phyloP scores from a whole-genome alignment of 2,329 filamentous ascomycete genomes.

The Zalaria sp. region DNA sequence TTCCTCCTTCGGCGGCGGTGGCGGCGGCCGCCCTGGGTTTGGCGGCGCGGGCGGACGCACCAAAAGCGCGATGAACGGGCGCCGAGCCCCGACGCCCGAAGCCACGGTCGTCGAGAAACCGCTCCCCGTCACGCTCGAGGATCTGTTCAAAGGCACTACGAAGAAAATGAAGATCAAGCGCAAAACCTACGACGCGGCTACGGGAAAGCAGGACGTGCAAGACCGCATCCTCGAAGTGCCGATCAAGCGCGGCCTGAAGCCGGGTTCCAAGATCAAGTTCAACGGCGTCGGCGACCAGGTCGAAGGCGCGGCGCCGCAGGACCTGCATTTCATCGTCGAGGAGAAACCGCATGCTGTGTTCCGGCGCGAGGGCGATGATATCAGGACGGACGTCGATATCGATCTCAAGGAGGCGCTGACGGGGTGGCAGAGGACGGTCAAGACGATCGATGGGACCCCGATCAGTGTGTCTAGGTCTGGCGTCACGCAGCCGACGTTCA shows the following conservation, averaged over 20 bases:
- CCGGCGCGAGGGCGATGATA: conserved; percentile 75
- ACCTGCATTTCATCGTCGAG: conserved; percentile 86
- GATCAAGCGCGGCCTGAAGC: conserved; percentile 90
- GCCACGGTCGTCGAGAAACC: conserved; percentile 82
- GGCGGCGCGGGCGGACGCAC: conserved; percentile 9
- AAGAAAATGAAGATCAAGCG: conserved; percentile 99
- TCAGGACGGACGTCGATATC: conserved; percentile 65
- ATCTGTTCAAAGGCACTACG: conserved; percentile 70
- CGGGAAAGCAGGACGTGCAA: conserved; percentile 69
- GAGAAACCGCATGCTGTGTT: conserved; percentile 86
- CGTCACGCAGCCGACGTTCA: conserved; percentile 72
- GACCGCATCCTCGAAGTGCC: conserved; percentile 89
- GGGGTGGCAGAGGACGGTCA: conserved; percentile 82
- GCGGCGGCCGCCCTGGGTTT: conserved; percentile 14
- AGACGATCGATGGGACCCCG: conserved; percentile 84
- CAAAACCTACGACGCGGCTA: conserved; percentile 74
- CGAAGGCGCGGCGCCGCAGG: conserved; percentile 76
- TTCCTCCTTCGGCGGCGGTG: conserved; percentile 17
- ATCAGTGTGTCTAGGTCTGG: conserved; percentile 66
- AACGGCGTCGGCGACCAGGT: conserved; percentile 95
- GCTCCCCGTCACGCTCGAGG: conserved; percentile 69
- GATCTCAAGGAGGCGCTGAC: conserved; percentile 88
- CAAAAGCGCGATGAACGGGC: conserved; percentile 13
- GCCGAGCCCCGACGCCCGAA: conserved; percentile 54
- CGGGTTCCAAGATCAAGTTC: conserved; percentile 97